Percentiles rank a stretch among this genome's conserved stretches.
phyloP scores from a whole-genome alignment of 2,329 filamentous ascomycete species.

The Pyricularia grisea region DNA sequence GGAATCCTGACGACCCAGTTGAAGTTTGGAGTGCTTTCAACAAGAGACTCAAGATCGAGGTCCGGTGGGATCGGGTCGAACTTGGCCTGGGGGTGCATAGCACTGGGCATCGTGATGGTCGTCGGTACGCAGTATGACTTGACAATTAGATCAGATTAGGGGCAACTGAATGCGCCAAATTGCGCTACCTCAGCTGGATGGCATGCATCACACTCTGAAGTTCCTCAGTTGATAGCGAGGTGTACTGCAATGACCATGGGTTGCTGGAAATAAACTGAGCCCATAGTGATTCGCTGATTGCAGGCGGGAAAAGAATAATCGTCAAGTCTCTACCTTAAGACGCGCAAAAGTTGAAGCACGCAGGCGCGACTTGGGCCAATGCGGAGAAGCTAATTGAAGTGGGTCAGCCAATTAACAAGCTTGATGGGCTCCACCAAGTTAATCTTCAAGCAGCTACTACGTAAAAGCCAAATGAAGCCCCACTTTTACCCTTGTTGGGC shows the following conservation, averaged over 20 bases:
- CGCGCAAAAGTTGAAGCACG: not conserved
- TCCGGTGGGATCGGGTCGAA: slow-evolving; percentile 88
- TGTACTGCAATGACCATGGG: not conserved
- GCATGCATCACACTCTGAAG: not conserved
- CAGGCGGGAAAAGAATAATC: not conserved
- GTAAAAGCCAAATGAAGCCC: not conserved
- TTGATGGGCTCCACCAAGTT: not conserved
- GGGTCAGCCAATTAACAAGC: not conserved
- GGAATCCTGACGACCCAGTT: slow-evolving; percentile 77
- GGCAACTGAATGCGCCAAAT: not conserved
- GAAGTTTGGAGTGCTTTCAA: slow-evolving; percentile 75
- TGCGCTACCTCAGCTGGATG: not conserved
- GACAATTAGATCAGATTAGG: not conserved
- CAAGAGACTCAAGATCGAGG: slow-evolving; percentile 66
- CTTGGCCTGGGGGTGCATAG: slow-evolving; percentile 70
- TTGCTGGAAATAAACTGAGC: not conserved
- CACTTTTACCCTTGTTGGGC: not conserved
- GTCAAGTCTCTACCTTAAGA: not conserved
- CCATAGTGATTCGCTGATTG: not conserved
- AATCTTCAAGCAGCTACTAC: not conserved
- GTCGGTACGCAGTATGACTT: not conserved
- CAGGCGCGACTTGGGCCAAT: not conserved
- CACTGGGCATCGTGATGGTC: slow-evolving; percentile 54
- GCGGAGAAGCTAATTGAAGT: not conserved
- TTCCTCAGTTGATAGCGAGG: not conserved